Percentiles rank a stretch among this genome's conserved stretches.
These are phyloP conservation scores for Thinopyrum obtusiflorum DNA, from an alignment of 202 grass and related monocot species.

Conservation along the genomic window DNA sequence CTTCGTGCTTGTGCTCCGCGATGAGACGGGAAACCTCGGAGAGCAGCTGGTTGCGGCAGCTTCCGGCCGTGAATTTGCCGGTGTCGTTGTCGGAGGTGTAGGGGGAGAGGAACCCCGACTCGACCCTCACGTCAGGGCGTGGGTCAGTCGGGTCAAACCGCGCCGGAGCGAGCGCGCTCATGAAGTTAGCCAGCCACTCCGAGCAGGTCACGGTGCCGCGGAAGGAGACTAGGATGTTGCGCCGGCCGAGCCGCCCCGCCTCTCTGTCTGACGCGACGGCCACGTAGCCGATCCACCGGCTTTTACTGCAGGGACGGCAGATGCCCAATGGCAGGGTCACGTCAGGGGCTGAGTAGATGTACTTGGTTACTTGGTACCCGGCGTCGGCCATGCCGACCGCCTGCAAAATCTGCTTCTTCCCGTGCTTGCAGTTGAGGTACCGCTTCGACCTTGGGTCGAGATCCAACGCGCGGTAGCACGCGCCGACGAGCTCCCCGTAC, in stretches of 20 bases:
- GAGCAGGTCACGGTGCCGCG: conserved; percentile 53
- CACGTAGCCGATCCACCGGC: conserved; percentile 70
- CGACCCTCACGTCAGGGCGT: conserved; percentile 47
- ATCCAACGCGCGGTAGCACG: conserved; percentile 68
- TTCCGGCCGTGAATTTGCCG: conserved; percentile 31
- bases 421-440: conserved; percentile 68
- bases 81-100: conserved; percentile 52
- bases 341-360: conserved; percentile 63
- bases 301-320: conserved; percentile 20
- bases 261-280: conserved; percentile 40
- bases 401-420: conserved; percentile 45
- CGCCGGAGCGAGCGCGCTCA: conserved; percentile 54
- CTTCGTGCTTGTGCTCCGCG: conserved; percentile 22
- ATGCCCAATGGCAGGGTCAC: conserved; percentile 27
- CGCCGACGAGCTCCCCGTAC: conserved; percentile 62
- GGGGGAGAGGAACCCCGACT: conserved; percentile 65
- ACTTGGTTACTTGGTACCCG: conserved; percentile 68
- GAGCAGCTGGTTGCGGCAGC: conserved; percentile 58
- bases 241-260: conserved; percentile 39
- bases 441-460: conserved; percentile 54
- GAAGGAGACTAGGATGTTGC: conserved; percentile 66
- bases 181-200: conserved; percentile 60
- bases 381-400: conserved; percentile 43
- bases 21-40: conserved; percentile 29
- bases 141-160: conserved; percentile 53